Evolutionary conservation across 2,329 filamentous ascomycete species (phyloP), one percentile per base, ranked within the genome.

Genomic region (Chrysosporium keratinophilum): DNA sequence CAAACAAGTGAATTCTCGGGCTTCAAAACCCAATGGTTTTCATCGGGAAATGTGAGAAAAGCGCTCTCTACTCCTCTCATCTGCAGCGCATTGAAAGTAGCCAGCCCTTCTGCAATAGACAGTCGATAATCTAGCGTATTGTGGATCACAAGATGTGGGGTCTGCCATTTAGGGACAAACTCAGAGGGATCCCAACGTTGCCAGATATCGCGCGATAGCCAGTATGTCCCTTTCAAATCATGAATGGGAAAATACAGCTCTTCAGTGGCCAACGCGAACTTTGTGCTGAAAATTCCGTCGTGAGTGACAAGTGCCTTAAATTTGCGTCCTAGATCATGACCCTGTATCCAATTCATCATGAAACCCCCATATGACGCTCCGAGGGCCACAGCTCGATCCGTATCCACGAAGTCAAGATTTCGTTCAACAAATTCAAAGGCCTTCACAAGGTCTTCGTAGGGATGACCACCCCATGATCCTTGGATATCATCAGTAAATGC

Each of bases 1-100:
- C 93, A 97, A 17, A 94, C 78, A 15, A 96, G 73, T 2, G 83
- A 86, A 68, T 97, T 97, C 70, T 96, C 91, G 0, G 85, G 87
- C 67, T 95, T 95, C 52, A 95, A 65, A 3, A 96, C 89, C 88
- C 88, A 85, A 62, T 87, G 83, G 49, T 83, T 81, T 68, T 88
- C 85, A 64, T 87, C 88, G 0, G 88, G 87, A 65, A 95, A 95
- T 17, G 82, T 84, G 60, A 95, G 65, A 59, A 95, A 81, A 59
- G 84, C 82, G 67, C 87, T 93, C 17, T 87, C 83, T 1, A 95
- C 78, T 0, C 82, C 82, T 50, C 79, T 78, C 20, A 81, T 79
- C 70, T 95, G 89, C 31, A 95, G 73, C 6, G 89, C 83, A 59
- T 95, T 94, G 72, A 95, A 95, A 50, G 88, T 85, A 1, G 86